Base-by-base conservation (phyloP, 2,329 filamentous ascomycete genomes). In the Paecilomyces formosus region DNA sequence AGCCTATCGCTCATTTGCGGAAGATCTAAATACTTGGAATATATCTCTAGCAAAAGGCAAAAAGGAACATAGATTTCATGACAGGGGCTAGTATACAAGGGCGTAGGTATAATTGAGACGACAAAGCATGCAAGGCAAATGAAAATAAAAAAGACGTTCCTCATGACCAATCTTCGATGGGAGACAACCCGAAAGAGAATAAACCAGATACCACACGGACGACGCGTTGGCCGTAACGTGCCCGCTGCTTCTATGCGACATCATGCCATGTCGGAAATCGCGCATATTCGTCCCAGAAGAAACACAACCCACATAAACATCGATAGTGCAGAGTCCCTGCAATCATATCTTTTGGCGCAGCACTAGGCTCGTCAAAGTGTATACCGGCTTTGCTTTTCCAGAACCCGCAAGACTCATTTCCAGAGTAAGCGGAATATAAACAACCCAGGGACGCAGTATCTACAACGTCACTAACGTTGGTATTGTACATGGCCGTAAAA, bases 391-490 rank as follows among this genome's bases (percentile, higher is more conserved):
- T 55, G 15, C 22, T 39, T 18, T 24, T 39, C 55, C 39, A 45
- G 26, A 56, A 50, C 49, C 31, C 35, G 45, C 52, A 57, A 52
- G 21, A 52, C 26, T n/a, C 22, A 26, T 52, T 52, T 52, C 50
- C 50, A 52, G 50, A 52, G 18, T 18, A 53, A 28, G 31, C 50
- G 33, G 55, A 24, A 31, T 57, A 57, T 53, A 53, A 53, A 53
- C 49, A 57, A 22, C 55, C 49, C 31, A 57, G 51, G 50, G 39
- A 49, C 33, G 50, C n/a, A 26, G 50, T 49, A 54, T 57, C n/a
- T 51, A 28, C 31, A 3, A 12, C 54, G 58, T 63, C 59, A 65
- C 60, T 58, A 53, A 18, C 26, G 26, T 35, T 35, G 49, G 58
- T 56, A 55, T 53, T 54, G 51, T 57, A 53, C 45, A 50, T 30